Base-by-base conservation (phyloP, 176 grass and related monocot genomes). In the Oryza australiensis region DNA sequence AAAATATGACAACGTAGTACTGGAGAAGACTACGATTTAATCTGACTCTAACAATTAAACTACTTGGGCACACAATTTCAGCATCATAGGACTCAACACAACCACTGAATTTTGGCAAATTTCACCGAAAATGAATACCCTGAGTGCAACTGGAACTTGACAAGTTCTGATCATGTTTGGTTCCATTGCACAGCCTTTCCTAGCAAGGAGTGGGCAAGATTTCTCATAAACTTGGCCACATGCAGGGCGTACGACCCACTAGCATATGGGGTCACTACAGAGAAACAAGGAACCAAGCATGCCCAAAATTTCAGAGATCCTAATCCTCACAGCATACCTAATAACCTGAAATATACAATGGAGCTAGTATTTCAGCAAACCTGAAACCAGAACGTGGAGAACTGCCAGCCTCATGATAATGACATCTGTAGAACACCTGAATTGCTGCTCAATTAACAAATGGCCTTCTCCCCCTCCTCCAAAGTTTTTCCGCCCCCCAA, bases 361-460 rank as follows among this genome's bases (percentile, higher is more conserved):
- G 22, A 60, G 20, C 55, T 60, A 23, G 7, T 7, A 60, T 24
- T 51, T 32, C 18, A 12, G 33, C 48, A 45, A 63, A 24, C 20
- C 18, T 33, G 57, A 82, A 64, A 64, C 8, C 32, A 30, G 45
- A 45, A 73, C 37, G 9, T 1, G 18, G 67, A 74, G 35, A 23
- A 40, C 7, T 30, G 75, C 64, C 16, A 20, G 29, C 5, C 43
- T 37, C 66, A 80, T 6, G 24, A 66, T 28, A n/a, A 9, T 12
- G 66, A 9, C 7, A 29, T 37, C 12, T 32, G 41, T 32, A 38
- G 37, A 45, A 26, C 27, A 26, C 35, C 20, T 1, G 3, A 78
- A 57, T 55, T 64, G 30, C 86, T 26, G 28, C 79, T 66, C 80
- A 65, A 43, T 53, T 20, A 83, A 88, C 68, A 92, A 85, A 83